Evolutionary conservation across 2,329 filamentous ascomycete species (phyloP).

Genomic region (Elsinoe arachidis): DNA sequence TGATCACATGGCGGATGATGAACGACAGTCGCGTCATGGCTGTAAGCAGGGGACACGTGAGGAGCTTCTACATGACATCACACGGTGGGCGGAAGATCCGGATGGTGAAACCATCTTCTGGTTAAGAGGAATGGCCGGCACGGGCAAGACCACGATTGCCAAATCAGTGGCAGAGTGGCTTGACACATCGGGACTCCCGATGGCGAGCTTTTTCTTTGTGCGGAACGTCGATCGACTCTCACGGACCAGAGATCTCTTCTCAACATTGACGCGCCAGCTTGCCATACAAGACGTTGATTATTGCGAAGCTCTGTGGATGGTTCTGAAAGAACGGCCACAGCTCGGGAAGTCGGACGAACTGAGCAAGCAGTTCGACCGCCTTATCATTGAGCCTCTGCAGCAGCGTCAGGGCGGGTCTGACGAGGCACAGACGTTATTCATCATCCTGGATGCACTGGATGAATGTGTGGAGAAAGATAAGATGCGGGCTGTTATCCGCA

Average conservation of each 20-base stretch:
- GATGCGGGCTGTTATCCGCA: neutral
- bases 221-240: slow-evolving; percentile 2
- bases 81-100: neutral
- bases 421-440: neutral
- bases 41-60: neutral
- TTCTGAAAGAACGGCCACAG: neutral
- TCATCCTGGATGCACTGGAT: neutral
- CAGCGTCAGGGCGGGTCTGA: neutral
- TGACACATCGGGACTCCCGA: slow-evolving; percentile 12
- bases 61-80: neutral
- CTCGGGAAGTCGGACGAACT: neutral
- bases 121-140: slow-evolving; percentile 27
- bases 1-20: neutral
- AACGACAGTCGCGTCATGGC: neutral
- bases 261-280: neutral
- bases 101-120: slow-evolving; percentile 22
- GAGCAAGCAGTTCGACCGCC: neutral
- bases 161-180: slow-evolving; percentile 23
- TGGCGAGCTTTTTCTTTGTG: slow-evolving; percentile 21
- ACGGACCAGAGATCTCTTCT: slow-evolving; percentile 7
- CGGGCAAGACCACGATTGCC: slow-evolving; percentile 28
- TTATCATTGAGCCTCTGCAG: neutral
- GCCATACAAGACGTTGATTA: neutral
- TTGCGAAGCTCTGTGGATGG: neutral
- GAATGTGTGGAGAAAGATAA: neutral